Percentiles rank a stretch among this genome's conserved stretches.
phyloP scores from a whole-genome alignment of 371 early-diverging fungal species.

The Haplosporangium sp. region DNA sequence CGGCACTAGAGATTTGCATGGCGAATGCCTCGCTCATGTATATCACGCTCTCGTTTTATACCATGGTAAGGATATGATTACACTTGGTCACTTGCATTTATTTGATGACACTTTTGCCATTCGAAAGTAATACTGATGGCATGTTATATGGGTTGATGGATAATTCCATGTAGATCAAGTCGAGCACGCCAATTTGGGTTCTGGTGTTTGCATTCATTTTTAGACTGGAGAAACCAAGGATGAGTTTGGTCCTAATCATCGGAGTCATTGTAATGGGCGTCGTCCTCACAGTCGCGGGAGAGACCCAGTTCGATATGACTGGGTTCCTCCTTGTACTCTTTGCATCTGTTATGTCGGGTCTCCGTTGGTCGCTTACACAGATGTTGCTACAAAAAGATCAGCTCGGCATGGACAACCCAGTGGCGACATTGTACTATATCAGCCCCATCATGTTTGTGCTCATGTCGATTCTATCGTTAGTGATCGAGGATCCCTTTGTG shows the following conservation, averaged over 20 bases:
- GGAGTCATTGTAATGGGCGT: slow-evolving; percentile 86
- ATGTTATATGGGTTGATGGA: too few species aligned
- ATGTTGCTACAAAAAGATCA: slow-evolving; percentile 75
- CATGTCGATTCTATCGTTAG: slow-evolving; percentile 62
- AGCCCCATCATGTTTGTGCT: slow-evolving; percentile 81
- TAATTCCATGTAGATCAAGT: slow-evolving; percentile 77
- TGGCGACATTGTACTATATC: slow-evolving; percentile 81
- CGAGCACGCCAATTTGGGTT: slow-evolving; percentile 88
- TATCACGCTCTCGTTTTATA: slow-evolving; percentile 92
- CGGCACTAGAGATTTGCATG: slow-evolving; percentile 91
- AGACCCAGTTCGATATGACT: slow-evolving; percentile 76
- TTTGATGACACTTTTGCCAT: not conserved
- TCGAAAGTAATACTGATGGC: not conserved
- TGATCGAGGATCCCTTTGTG: slow-evolving; percentile 72
- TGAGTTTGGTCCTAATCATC: slow-evolving; percentile 77
- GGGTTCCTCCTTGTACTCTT: slow-evolving; percentile 78
- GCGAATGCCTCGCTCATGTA: slow-evolving; percentile 85
- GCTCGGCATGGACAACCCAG: slow-evolving; percentile 84
- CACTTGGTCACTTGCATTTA: not conserved
- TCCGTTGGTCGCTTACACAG: slow-evolving; percentile 89
- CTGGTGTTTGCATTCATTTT: slow-evolving; percentile 92
- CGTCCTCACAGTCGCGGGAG: slow-evolving; percentile 83
- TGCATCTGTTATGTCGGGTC: slow-evolving; percentile 84
- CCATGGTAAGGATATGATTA: slow-evolving; percentile 71
- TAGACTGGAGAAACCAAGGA: slow-evolving; percentile 79